Conservation (phyloP, 352 stramenopile species). For the Globisporangium paddicum region DNA sequence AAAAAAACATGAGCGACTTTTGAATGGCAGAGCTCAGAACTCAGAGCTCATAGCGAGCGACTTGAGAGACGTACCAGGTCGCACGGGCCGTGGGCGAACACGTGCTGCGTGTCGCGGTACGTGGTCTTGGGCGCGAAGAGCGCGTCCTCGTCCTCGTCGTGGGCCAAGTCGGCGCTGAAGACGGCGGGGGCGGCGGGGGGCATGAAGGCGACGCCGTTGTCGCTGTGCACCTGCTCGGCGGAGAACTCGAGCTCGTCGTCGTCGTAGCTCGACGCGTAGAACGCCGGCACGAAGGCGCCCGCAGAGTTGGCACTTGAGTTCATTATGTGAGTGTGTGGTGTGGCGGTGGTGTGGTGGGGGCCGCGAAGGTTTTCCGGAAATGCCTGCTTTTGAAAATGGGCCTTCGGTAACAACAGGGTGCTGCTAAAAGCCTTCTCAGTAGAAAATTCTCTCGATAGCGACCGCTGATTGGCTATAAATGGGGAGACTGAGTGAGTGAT, state of each 20-base stretch:
- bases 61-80: constrained; percentile 11
- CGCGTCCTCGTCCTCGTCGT: constrained; percentile 11
- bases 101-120: constrained; percentile 44
- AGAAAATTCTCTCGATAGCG: constrained; percentile 30
- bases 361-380: constrained; percentile 6
- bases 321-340: constrained; percentile 10
- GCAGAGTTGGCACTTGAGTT: constrained; percentile 2
- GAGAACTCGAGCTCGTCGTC: constrained; percentile 21
- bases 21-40: too few species aligned
- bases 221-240: constrained; percentile 21
- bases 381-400: neutral
- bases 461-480: constrained; percentile 25
- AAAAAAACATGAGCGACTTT: too few species aligned
- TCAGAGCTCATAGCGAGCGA: too few species aligned
- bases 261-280: constrained; percentile 31
- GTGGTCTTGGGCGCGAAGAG: constrained; percentile 18
- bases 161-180: neutral
- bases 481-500: constrained; percentile 17
- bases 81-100: constrained; percentile 28
- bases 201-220: constrained; percentile 14
- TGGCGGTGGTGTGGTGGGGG: neutral
- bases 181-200: neutral
- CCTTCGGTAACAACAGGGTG: neutral
- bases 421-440: neutral
- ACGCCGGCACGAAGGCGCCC: constrained; percentile 21